Evolutionary conservation across 176 grass and related monocot genomes (phyloP).

Genomic region (Oryza coarctata): DNA sequence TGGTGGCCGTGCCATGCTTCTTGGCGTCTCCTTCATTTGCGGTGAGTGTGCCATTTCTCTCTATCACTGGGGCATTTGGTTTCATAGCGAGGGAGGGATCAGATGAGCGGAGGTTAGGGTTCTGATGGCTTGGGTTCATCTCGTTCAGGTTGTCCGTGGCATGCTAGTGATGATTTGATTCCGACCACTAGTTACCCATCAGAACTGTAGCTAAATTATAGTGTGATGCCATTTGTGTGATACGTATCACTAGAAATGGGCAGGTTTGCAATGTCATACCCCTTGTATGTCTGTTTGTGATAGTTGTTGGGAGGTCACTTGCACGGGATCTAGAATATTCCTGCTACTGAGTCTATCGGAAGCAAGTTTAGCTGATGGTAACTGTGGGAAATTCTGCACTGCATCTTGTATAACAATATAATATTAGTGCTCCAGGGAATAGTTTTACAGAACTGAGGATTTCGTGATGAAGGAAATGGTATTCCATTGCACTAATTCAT

Average conservation of each 20-base stretch:
- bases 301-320: background rate
- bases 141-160: background rate
- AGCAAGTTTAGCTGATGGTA: background rate
- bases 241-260: background rate
- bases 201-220: background rate
- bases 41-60: constrained; percentile 51
- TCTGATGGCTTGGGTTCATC: constrained; percentile 8
- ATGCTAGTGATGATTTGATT: background rate
- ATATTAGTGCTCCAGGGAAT: background rate
- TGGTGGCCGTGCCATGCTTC: constrained; percentile 68
- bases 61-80: background rate
- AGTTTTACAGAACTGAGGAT: background rate
- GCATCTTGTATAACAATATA: background rate
- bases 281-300: background rate
- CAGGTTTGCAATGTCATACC: background rate
- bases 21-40: constrained; percentile 55
- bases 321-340: background rate
- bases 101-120: constrained; percentile 5
- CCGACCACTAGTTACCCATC: background rate
- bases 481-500: background rate
- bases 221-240: background rate
- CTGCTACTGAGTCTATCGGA: background rate
- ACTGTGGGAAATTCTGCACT: background rate
- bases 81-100: background rate
- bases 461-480: background rate